Conservation (phyloP, 169 alveolate species). For the Plasmodium ovale region DNA sequence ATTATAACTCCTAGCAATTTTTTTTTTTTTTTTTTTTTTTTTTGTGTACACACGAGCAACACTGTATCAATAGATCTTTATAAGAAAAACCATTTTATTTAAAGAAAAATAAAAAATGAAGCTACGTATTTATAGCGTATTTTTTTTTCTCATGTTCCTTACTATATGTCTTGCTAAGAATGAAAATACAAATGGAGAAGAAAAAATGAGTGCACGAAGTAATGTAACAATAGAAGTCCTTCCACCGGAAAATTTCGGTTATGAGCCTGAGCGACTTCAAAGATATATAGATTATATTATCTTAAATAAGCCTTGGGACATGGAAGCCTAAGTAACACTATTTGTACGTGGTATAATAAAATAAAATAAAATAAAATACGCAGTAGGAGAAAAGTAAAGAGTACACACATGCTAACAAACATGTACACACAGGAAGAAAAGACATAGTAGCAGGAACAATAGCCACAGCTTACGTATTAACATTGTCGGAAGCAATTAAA, state of each 20-base stretch:
- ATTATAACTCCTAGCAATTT: not conserved
- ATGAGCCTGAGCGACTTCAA: too few relatives aligned
- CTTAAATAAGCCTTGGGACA: too few relatives aligned
- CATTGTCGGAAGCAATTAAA: too few relatives aligned
- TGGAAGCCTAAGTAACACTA: too few relatives aligned
- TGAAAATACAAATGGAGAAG: conserved; percentile 4
- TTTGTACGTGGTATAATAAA: too few relatives aligned
- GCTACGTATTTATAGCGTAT: conserved; percentile 6
- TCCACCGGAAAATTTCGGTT: conserved; percentile 64
- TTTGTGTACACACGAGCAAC: not conserved
- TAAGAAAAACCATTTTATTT: conserved; percentile 15
- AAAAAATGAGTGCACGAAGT: conserved; percentile 3
- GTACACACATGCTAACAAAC: too few relatives aligned
- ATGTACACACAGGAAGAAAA: too few relatives aligned
- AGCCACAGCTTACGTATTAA: too few relatives aligned
- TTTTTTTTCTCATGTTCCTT: conserved; percentile 4
- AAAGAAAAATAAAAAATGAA: conserved; percentile 35
- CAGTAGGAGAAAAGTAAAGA: too few relatives aligned
- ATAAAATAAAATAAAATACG: too few relatives aligned
- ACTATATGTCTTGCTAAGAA: not conserved
- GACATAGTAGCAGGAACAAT: too few relatives aligned
- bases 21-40: conserved; percentile 5
- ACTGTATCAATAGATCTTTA: not conserved
- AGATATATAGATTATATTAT: too few relatives aligned
- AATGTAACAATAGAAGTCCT: conserved; percentile 57